phyloP scores from a whole-genome alignment of 75 land plant species.

The Picea sitchensis region DNA sequence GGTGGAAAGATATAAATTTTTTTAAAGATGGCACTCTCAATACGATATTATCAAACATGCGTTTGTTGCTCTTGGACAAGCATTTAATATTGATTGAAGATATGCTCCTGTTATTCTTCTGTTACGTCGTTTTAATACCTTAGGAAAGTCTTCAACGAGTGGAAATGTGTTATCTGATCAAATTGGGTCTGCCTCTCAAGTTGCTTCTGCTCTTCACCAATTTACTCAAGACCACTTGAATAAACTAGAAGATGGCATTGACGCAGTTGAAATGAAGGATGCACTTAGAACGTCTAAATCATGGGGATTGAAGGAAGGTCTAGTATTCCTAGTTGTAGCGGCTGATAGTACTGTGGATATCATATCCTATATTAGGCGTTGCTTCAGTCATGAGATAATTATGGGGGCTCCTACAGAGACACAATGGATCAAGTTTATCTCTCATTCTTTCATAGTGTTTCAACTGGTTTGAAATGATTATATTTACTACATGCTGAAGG shows the following conservation, averaged over 20 bases:
- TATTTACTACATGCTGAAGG: conserved; percentile 36
- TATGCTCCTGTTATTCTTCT: conserved; percentile 74
- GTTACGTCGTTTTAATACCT: conserved; percentile 78
- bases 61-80: conserved; percentile 57
- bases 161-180: conserved; percentile 51
- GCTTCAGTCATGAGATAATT: conserved; percentile 85
- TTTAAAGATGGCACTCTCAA: no score
- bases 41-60: no score
- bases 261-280: conserved; percentile 13
- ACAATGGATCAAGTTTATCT: conserved; percentile 60
- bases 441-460: conserved; percentile 42
- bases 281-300: conserved; percentile 17
- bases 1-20: no score
- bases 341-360: conserved; percentile 68
- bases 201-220: conserved; percentile 59
- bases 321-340: conserved; percentile 67
- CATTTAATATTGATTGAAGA: conserved; percentile 65
- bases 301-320: conserved; percentile 31
- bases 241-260: conserved; percentile 23
- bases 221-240: conserved; percentile 42
- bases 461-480: conserved; percentile 28
- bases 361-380: conserved; percentile 65
- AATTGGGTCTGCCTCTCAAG: conserved; percentile 47
- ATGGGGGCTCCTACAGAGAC: conserved; percentile 68
- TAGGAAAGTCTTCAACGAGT: conserved; percentile 39